Conservation (phyloP, 441 rosid species). For the Bruguiera hainesii region DNA sequence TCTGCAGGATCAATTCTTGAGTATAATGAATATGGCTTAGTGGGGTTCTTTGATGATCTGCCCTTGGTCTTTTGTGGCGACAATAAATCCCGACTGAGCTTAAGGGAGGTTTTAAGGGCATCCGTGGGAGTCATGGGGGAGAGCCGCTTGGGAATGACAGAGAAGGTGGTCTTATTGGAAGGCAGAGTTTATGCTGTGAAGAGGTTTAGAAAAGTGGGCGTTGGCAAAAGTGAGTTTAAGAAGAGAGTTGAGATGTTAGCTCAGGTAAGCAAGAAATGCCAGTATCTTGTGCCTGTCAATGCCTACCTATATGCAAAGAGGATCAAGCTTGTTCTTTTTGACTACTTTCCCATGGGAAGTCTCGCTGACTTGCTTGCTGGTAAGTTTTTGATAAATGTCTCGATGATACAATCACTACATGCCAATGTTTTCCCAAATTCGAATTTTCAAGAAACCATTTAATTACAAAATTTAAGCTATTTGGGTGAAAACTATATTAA, state of each 20-base stretch:
- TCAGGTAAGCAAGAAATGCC: conserved; percentile 29
- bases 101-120: conserved; percentile 50
- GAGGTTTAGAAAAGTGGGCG: conserved; percentile 40
- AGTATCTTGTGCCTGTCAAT: conserved; percentile 41
- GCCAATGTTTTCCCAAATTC: too few species aligned
- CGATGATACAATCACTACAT: too few species aligned
- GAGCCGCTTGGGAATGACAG: conserved; percentile 44
- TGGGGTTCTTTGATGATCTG: conserved; percentile 42
- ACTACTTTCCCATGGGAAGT: conserved; percentile 65
- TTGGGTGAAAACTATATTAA: too few species aligned
- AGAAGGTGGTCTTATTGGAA: conserved; percentile 41
- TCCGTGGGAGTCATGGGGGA: conserved; percentile 58
- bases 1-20: conserved; percentile 34
- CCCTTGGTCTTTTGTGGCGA: conserved; percentile 34
- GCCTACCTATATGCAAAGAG: conserved; percentile 55
- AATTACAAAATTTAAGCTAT: too few species aligned
- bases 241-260: conserved; percentile 41
- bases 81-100: conserved; percentile 20
- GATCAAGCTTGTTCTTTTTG: conserved; percentile 48
- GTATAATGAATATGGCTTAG: conserved; percentile 41
- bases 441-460: too few species aligned
- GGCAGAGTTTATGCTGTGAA: conserved; percentile 39
- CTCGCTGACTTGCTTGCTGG: conserved; percentile 54
- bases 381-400: conserved; percentile 17
- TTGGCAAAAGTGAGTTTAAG: conserved; percentile 42